These are phyloP conservation scores for Blastomyces percursus DNA, from an alignment of 2,329 filamentous ascomycete genomes.

Conservation along the genomic window DNA sequence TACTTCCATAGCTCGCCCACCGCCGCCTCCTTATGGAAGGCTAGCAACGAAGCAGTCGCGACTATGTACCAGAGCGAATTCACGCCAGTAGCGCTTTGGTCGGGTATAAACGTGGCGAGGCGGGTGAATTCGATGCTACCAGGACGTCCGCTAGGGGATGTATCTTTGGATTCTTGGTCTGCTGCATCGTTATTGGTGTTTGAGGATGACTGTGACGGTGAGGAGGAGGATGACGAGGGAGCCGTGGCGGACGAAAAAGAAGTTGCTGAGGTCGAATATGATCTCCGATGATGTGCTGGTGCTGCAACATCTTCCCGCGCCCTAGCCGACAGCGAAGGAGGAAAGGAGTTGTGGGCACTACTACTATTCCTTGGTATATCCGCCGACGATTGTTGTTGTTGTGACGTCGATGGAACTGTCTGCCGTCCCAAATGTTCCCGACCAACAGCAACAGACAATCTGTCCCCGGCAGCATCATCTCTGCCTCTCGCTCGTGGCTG, in stretches of 20 bases:
- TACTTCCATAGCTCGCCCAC: conserved; percentile 20
- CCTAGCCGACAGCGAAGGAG: not conserved
- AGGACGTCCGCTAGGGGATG: no score
- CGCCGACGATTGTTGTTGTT: not conserved
- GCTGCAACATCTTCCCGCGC: not conserved
- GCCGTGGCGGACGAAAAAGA: not conserved
- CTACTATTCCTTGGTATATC: no score
- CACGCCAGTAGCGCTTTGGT: not conserved
- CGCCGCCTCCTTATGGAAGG: conserved; percentile 20
- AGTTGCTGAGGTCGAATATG: not conserved
- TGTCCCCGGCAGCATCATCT: no score
- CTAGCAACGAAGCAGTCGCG: conserved; percentile 18
- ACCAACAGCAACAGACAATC: not conserved
- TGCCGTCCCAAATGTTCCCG: not conserved
- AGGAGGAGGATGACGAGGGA: not conserved
- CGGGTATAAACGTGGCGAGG: not conserved
- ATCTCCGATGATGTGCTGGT: not conserved
- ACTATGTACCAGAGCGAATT: conserved; percentile 20
- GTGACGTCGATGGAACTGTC: no score
- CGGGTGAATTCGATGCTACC: not conserved
- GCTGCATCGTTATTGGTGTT: no score
- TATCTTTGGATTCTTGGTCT: no score
- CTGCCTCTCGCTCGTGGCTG: not conserved
- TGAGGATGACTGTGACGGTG: not conserved
- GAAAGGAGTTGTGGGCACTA: no score